Evolutionary conservation across 2,329 filamentous ascomycete genomes (phyloP).

Genomic region (Colletotrichum higginsianum): DNA sequence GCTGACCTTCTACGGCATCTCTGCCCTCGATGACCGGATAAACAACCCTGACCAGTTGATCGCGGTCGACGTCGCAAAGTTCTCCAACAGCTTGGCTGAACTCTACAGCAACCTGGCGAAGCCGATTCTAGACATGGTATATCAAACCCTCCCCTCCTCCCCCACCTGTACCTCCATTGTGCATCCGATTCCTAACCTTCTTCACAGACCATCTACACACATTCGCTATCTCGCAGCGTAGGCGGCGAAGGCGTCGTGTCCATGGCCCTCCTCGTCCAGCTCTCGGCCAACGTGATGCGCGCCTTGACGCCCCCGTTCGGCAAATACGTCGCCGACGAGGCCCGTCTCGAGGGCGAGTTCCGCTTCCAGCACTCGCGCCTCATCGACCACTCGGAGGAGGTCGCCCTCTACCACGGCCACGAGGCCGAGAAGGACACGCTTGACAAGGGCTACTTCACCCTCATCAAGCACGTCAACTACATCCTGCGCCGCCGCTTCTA

Average conservation of each 20-base stretch:
- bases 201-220: slow-evolving; percentile 87
- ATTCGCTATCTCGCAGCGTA: slow-evolving; percentile 93
- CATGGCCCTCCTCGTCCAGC: slow-evolving; percentile 93
- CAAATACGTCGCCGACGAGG: slow-evolving; percentile 97
- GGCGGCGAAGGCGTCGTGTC: slow-evolving; percentile 95
- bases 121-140: slow-evolving; percentile 90
- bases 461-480: slow-evolving; percentile 99
- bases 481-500: slow-evolving; percentile 92
- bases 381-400: slow-evolving; percentile 96
- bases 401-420: slow-evolving; percentile 92
- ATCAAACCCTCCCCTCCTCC: slow-evolving; percentile 36
- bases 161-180: background rate
- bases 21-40: slow-evolving; percentile 95
- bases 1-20: slow-evolving; percentile 97
- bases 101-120: slow-evolving; percentile 97
- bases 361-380: slow-evolving; percentile 93
- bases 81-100: slow-evolving; percentile 94
- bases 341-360: slow-evolving; percentile 94
- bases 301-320: slow-evolving; percentile 96
- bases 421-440: slow-evolving; percentile 95
- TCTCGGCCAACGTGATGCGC: slow-evolving; percentile 94
- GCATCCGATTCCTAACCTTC: background rate
- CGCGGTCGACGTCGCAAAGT: slow-evolving; percentile 95
- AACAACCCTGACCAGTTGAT: slow-evolving; percentile 99
- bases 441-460: slow-evolving; percentile 98